Evolutionary conservation across 2,329 filamentous ascomycete genomes (phyloP), one percentile per base, ranked within the genome.

Genomic region (Ceratocystis alfenasii): DNA sequence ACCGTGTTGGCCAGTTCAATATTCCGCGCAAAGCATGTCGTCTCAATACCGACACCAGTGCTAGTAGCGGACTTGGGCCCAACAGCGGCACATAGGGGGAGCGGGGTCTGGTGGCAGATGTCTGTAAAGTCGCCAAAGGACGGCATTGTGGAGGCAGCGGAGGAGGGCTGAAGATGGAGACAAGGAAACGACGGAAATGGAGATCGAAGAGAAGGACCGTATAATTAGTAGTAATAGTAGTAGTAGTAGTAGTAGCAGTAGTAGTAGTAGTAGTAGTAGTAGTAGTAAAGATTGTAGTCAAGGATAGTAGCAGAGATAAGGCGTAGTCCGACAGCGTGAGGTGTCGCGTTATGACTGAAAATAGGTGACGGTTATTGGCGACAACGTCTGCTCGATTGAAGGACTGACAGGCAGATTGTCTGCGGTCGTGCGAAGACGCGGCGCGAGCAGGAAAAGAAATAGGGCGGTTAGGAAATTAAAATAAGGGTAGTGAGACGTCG

Each of bases 1-100:
- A 97, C 93, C 50, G 94, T 99, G 78, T 99, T 99, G 71, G 92
- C 94, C 70, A 97, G 77, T 76, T 96, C 92, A 75, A 99, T 93
- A 72, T 94, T 95, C 68, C 94, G 87, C 68, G 94, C 89, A 78
- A 93, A 97, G 80, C 94, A 99, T 73, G 86, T 84, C 66, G 94
- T 86, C 75, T 96, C 87, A 70, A 96, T 94, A 70, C 91, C 89
- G 12, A 87, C 83, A 66, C 83, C 81, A 70, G 81, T 83, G 25
- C 84, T 82, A 70, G 90, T 84, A 44, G 82, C 79, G 36, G 85
- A 85, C 71, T 87, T 83, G 59, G 87, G 83, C 20, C 94, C 94
- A 70, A 99, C 84, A 66, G 91, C 82, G 64, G 90, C 85, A 78
- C 94, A 99, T 72, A 97, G 78, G 68, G 94, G 94, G 70, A 99